Evolutionary conservation across 345 rosid species (phyloP).

Genomic region (Populus deltoides): DNA sequence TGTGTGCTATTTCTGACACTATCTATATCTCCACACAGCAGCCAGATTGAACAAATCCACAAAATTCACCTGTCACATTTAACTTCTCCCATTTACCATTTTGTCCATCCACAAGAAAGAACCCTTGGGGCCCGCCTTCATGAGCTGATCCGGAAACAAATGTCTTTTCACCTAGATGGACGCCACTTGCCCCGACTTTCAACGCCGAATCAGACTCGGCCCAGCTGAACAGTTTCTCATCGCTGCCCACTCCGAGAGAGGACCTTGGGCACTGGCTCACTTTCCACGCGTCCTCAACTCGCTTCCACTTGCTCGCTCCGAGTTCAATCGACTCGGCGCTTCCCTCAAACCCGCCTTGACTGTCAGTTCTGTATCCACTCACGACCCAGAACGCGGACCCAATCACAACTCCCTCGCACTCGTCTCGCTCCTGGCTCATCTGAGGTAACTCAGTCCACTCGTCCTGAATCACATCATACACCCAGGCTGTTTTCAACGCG

Average conservation of each 20-base stretch:
- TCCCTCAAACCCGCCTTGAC: conserved; percentile 52
- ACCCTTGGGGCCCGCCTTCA: conserved; percentile 48
- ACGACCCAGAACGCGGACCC: conserved; percentile 64
- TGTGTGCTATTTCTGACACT: not conserved
- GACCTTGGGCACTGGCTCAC: conserved; percentile 37
- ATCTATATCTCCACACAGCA: conserved; percentile 51
- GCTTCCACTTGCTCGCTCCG: conserved; percentile 46
- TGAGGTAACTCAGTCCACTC: conserved; percentile 54
- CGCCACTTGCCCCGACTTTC: conserved; percentile 40
- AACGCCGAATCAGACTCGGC: conserved; percentile 8
- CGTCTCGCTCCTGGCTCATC: conserved; percentile 62
- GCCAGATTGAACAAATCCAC: conserved; percentile 57
- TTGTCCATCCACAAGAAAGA: conserved; percentile 31
- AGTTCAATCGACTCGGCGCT: conserved; percentile 43
- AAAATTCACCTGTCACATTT: conserved; percentile 34
- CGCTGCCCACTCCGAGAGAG: conserved; percentile 13
- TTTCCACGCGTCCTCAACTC: conserved; percentile 46
- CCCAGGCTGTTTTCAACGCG: conserved; percentile 59
- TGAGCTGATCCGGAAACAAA: conserved; percentile 50
- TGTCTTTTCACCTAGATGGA: conserved; percentile 28
- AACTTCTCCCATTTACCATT: conserved; percentile 39
- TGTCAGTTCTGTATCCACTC: conserved; percentile 58
- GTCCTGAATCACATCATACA: conserved; percentile 46
- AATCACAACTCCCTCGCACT: conserved; percentile 55
- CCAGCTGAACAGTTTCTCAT: conserved; percentile 6